Evolutionary conservation across 306 rosid species (phyloP).

Genomic region (Cucumis hystrix): DNA sequence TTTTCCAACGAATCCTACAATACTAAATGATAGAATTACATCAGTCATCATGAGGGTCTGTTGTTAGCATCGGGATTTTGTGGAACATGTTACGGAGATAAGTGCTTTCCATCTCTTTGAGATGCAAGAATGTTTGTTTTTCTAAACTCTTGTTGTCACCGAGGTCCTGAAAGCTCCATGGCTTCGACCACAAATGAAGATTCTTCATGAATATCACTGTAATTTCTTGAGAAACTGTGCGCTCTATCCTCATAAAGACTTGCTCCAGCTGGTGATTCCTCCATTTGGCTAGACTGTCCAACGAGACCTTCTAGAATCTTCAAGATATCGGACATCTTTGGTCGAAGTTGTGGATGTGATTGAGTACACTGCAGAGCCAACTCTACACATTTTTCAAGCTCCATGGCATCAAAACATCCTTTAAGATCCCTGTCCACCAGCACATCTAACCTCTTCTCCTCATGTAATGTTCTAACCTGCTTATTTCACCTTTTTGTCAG

Average conservation of each 20-base stretch:
- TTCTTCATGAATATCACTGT: slow-evolving; percentile 48
- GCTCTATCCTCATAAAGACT: slow-evolving; percentile 39
- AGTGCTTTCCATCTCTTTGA: background rate
- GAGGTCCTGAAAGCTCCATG: slow-evolving; percentile 93
- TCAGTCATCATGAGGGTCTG: background rate
- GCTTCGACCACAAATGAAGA: slow-evolving; percentile 79
- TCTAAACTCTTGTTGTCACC: slow-evolving; percentile 18
- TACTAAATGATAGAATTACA: background rate
- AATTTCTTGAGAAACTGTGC: slow-evolving; percentile 49
- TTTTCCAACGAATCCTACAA: background rate
- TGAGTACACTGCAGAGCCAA: slow-evolving; percentile 73
- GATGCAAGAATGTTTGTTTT: slow-evolving; percentile 17
- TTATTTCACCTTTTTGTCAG: background rate
- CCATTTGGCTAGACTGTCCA: slow-evolving; percentile 33
- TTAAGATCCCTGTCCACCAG: slow-evolving; percentile 70
- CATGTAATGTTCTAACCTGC: slow-evolving; percentile 67
- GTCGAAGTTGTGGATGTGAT: slow-evolving; percentile 66
- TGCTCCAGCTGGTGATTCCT: slow-evolving; percentile 45
- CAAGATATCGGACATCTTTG: slow-evolving; percentile 72
- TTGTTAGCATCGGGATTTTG: background rate
- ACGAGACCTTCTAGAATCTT: slow-evolving; percentile 70
- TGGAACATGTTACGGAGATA: background rate
- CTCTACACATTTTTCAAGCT: slow-evolving; percentile 54
- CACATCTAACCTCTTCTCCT: slow-evolving; percentile 59
- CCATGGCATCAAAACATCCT: slow-evolving; percentile 66